phyloP scores from a whole-genome alignment of 208 protist species.

The Crithidia bombi region DNA sequence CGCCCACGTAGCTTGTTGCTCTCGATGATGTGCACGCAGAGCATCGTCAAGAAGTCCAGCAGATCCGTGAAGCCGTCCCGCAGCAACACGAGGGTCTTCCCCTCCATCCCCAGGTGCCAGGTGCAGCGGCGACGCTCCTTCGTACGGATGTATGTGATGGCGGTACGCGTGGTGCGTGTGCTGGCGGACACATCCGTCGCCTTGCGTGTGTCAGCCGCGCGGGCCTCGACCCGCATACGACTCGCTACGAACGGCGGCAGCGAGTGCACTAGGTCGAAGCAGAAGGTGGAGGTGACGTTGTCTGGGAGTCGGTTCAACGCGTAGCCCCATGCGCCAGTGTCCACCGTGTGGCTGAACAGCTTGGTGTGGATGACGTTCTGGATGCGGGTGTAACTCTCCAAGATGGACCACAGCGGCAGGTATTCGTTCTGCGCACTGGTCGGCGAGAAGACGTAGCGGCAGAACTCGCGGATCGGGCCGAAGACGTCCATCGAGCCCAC shows the following conservation, averaged over 20 bases:
- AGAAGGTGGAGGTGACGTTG: constrained; percentile 85
- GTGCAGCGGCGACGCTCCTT: constrained; percentile 88
- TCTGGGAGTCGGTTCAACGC: constrained; percentile 77
- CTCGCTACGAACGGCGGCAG: constrained; percentile 84
- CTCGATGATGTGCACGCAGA: constrained; percentile 92
- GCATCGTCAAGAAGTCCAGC: constrained; percentile 88
- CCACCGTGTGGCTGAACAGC: constrained; percentile 69
- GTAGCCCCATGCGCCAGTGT: constrained; percentile 90
- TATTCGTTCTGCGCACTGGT: constrained; percentile 75
- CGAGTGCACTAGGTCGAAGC: constrained; percentile 80
- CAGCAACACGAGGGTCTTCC: constrained; percentile 86
- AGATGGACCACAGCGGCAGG: constrained; percentile 79
- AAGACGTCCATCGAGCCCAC: constrained; percentile 72
- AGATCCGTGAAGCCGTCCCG: constrained; percentile 89
- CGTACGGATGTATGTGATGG: constrained; percentile 73
- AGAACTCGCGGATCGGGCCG: constrained; percentile 76
- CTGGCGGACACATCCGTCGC: constrained; percentile 24
- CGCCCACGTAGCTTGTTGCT: constrained; percentile 87
- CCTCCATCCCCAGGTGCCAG: constrained; percentile 87
- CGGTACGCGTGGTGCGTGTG: constrained; percentile 38
- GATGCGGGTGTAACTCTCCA: constrained; percentile 81
- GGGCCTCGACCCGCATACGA: constrained; percentile 72
- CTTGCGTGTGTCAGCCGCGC: constrained; percentile 70
- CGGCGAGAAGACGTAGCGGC: constrained; percentile 78
- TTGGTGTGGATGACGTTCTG: constrained; percentile 90